Evolutionary conservation across 2,329 filamentous ascomycete genomes (phyloP), one percentile per base, ranked within the genome.

Genomic region (Aspergillus jensenii): DNA sequence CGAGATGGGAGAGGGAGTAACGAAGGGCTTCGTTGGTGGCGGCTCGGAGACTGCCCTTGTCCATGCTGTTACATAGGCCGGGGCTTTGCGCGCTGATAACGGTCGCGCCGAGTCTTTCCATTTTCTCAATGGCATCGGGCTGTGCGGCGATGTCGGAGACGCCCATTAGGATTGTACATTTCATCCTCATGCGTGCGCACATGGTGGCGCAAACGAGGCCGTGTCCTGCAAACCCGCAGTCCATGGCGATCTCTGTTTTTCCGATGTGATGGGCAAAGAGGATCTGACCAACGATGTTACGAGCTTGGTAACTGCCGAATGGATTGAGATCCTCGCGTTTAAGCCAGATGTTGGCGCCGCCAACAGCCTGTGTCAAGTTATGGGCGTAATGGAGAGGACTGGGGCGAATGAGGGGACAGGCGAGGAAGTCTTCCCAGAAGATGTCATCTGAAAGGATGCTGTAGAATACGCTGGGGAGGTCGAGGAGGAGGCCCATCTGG

Each of bases 291-390:
- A 98, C 81, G 0, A 93, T 93, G 68, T 98, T 98, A 81, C 98
- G 98, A 81, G 98, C 97, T 84, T 98, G 98, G 82, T 98, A 93
- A 60, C 90, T 93, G 63, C 93, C 95, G 6, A 93, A 97, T 72
- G 97, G 93, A 76, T 98, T 98, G 58, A 98, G 80, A 72, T 98
- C 93, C 77, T 98, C 95, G 65, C 95, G 87, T 83, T 98, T 98
- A 61, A 99, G 80, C 88, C 93, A 99, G 79, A 99, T 96, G 68
- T 90, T 95, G 39, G 93, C 93, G 56, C 93, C 95, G 25, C 91
- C 91, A 41, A 90, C 92, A 70, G 93, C 80, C 71, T 93, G 87
- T 0, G 93, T 96, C 59, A 98, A 80, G 43, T 92, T 87, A 62
- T 93, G 86, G 0, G 93, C 93, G 53, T 91, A 79, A 76, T 98